phyloP scores from a whole-genome alignment of 768 basidiomycete species.

The Pseudohyphozyma bogoriensis region DNA sequence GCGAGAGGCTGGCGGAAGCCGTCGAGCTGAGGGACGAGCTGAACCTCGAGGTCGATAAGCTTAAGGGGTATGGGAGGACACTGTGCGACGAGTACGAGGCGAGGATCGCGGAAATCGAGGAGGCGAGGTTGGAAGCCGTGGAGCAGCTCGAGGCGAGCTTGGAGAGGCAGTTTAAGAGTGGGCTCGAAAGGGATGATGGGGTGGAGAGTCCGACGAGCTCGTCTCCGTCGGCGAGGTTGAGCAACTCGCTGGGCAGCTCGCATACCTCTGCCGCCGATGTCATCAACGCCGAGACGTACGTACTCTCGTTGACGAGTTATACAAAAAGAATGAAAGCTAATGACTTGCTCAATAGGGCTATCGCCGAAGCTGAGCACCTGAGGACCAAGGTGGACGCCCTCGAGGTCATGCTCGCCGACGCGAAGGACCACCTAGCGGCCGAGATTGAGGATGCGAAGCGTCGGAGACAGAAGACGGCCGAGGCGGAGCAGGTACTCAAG shows the following conservation, averaged over 20 bases:
- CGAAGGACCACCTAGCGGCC: slow-evolving; percentile 52
- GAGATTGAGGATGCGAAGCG: slow-evolving; percentile 43
- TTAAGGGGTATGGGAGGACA: slow-evolving; percentile 81
- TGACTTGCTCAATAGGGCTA: no score
- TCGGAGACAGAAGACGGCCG: slow-evolving; percentile 30
- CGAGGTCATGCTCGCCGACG: slow-evolving; percentile 78
- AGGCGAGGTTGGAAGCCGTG: slow-evolving; percentile 67
- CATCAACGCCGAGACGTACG: slow-evolving; percentile 91
- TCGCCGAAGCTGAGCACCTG: slow-evolving; percentile 79
- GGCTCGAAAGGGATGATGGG: background rate
- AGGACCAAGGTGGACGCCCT: slow-evolving; percentile 62
- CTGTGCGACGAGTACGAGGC: slow-evolving; percentile 93
- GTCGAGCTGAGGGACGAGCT: slow-evolving; percentile 59
- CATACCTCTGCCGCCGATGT: slow-evolving; percentile 52
- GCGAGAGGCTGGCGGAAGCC: slow-evolving; percentile 44
- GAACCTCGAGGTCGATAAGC: slow-evolving; percentile 63
- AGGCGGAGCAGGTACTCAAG: slow-evolving; percentile 44
- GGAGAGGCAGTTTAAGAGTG: slow-evolving; percentile 27
- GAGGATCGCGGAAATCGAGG: slow-evolving; percentile 59
- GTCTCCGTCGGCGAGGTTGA: background rate
- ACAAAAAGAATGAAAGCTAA: no score
- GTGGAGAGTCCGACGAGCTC: slow-evolving; percentile 33
- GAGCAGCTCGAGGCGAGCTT: slow-evolving; percentile 53
- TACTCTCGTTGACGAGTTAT: no score
- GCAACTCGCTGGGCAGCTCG: background rate